A percentile compares a stretch with the other conserved stretches of the same genome.
These are phyloP conservation scores for Fraxinus xanthoxyloides DNA, from an alignment of 305 asterid genomes.

Conservation along the genomic window DNA sequence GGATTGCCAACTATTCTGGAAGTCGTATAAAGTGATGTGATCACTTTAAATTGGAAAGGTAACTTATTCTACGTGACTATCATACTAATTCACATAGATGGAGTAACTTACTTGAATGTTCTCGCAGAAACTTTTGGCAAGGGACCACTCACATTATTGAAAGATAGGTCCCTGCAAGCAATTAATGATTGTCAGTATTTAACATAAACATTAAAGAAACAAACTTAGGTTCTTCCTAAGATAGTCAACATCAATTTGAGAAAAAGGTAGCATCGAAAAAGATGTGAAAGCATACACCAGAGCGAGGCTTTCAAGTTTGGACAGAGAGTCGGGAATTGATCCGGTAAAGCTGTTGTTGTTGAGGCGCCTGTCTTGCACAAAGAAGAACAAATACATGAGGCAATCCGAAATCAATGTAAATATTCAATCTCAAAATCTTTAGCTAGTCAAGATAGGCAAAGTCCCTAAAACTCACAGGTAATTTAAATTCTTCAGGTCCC, in stretches of 20 bases:
- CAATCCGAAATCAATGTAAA: constrained; percentile 15
- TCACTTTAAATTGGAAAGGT: neutral
- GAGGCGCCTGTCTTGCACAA: constrained; percentile 72
- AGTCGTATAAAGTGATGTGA: constrained; percentile 23
- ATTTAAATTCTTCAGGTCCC: constrained; percentile 63
- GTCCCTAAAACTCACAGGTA: constrained; percentile 67
- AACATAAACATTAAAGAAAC: neutral
- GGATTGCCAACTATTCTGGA: constrained; percentile 85
- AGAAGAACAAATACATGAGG: constrained; percentile 25
- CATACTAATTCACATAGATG: neutral
- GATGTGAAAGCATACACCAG: constrained; percentile 51
- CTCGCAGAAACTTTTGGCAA: constrained; percentile 79
- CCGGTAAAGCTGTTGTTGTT: constrained; percentile 86
- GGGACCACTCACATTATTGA: constrained; percentile 83
- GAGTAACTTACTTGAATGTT: constrained; percentile 70
- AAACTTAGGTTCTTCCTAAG: neutral
- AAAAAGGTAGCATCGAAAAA: neutral
- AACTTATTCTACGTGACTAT: constrained; percentile 4
- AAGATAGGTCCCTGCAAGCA: constrained; percentile 80
- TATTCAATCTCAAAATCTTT: neutral
- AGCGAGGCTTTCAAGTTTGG: constrained; percentile 63
- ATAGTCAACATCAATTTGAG: neutral
- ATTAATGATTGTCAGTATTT: neutral
- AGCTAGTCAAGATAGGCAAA: constrained; percentile 2
- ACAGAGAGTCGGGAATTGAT: constrained; percentile 63